Percentiles rank a stretch among this genome's conserved stretches.
phyloP scores from a whole-genome alignment of 345 rosid species.

The Brassica nigra region DNA sequence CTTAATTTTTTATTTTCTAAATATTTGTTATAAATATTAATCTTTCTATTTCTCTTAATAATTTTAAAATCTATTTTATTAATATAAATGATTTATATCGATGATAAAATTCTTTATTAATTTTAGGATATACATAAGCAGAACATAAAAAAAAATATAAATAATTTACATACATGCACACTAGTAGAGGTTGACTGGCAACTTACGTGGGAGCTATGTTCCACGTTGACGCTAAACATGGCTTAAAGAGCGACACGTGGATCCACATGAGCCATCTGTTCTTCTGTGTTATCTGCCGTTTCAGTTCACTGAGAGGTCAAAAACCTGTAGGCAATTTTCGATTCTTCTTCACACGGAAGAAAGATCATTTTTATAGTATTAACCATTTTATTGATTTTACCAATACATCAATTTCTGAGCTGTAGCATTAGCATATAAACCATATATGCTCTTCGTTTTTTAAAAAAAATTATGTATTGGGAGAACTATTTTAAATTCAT shows the following conservation, averaged over 20 bases:
- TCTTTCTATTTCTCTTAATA: too few relatives aligned
- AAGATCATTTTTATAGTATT: neutral
- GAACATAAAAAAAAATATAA: too few relatives aligned
- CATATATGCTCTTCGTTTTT: neutral
- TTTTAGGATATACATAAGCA: too few relatives aligned
- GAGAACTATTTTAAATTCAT: neutral
- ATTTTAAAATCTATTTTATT: too few relatives aligned
- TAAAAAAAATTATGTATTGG: neutral
- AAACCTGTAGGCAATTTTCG: neutral
- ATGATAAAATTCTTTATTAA: too few relatives aligned
- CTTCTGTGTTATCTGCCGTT: constrained; percentile 18
- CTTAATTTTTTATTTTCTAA: too few relatives aligned
- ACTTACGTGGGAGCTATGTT: constrained; percentile 26
- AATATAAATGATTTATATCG: too few relatives aligned
- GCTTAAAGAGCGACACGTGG: constrained; percentile 9
- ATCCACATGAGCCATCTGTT: constrained; percentile 30
- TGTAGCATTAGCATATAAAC: neutral
- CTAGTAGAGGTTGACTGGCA: neutral
- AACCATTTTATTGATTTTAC: neutral
- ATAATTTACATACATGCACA: too few relatives aligned
- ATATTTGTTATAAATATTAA: too few relatives aligned
- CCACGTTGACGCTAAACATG: constrained; percentile 42
- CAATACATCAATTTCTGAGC: constrained; percentile 31
- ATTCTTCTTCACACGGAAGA: constrained; percentile 33
- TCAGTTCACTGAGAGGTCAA: constrained; percentile 31